A percentile compares a stretch with the other conserved stretches of the same genome.
Evolutionary conservation across 768 basidiomycete genomes (phyloP).

Genomic region (Steccherinum ochraceum): DNA sequence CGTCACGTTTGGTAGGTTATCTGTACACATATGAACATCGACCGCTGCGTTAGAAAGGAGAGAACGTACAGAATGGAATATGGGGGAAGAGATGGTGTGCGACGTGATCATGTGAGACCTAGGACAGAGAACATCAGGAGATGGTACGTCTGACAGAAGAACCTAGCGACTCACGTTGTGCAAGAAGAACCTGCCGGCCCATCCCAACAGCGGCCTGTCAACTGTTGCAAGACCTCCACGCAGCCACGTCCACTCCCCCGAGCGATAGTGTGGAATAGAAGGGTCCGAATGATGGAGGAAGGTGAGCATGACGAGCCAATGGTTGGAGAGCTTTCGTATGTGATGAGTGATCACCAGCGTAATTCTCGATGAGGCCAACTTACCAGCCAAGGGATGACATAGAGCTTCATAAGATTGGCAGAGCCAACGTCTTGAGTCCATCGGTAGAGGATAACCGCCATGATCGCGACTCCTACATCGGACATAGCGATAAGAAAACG

Average conservation of each 20-base stretch:
- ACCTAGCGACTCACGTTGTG: slow-evolving; percentile 18
- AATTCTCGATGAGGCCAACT: neutral
- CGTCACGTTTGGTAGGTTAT: slow-evolving; percentile 54
- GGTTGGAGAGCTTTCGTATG: slow-evolving; percentile 19
- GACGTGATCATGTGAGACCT: slow-evolving; percentile 39
- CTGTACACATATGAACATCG: no score
- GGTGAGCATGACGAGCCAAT: slow-evolving; percentile 24
- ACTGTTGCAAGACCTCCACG: slow-evolving; percentile 23
- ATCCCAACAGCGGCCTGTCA: slow-evolving; percentile 22
- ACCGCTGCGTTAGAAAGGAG: neutral
- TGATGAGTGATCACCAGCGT: no score
- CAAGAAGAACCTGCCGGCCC: slow-evolving; percentile 23
- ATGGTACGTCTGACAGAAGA: slow-evolving; percentile 1
- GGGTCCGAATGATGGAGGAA: slow-evolving; percentile 26
- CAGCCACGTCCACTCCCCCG: slow-evolving; percentile 21
- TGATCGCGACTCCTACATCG: slow-evolving; percentile 39
- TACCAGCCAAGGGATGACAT: slow-evolving; percentile 44
- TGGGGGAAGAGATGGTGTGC: slow-evolving; percentile 58
- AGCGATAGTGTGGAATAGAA: slow-evolving; percentile 23
- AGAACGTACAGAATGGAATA: slow-evolving; percentile 54
- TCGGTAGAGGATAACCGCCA: slow-evolving; percentile 24
- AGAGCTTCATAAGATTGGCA: slow-evolving; percentile 35
- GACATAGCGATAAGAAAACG: slow-evolving; percentile 40
- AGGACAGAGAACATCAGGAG: neutral
- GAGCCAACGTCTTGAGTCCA: slow-evolving; percentile 35